Evolutionary conservation across 805 yeast genomes (phyloP), one percentile per base, ranked within the genome.

Genomic region (Candida suzukii): DNA sequence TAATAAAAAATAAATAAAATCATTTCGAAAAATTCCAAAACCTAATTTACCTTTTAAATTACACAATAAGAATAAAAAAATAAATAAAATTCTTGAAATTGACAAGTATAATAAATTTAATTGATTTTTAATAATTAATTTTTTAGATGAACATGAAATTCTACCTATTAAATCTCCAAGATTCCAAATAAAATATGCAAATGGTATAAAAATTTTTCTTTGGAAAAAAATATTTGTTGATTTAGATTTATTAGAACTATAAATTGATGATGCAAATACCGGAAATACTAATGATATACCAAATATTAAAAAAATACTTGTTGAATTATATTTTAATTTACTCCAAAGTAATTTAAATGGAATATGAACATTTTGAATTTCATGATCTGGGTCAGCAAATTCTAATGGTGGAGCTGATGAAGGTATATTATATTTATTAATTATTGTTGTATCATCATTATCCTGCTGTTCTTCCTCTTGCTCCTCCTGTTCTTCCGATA

Each of bases 151-250:
- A 69, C 96, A 79, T 28, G 72, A 46, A 4, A 87, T 57, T 37
- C 99, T 69, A 2, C 97, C 97, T 3, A 68, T 60, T 22, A 93
- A 67, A 57, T 91, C 99, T 17, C 98, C 98, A 13, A 77, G 42
- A 60, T 91, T 91, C 99, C 99, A 91, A 14, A 84, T 58, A 19
- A 90, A 65, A 57, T 83, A 88, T 3, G 87, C 80, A 39, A 88
- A 59, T 2, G 98, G 97, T 16, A 87, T 74, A 52, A 58, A 76
- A 18, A 74, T 61, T 40, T 65, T 66, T 44, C 67, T 73, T 37
- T 60, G 61, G 54, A 74, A 81, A 28, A 80, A 66, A 28, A 60
- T 48, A 11, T 45, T 32, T 39, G 42, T 44, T 34, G 48, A 44
- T 1, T 47, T 10, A 37, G 60, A 63, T 5, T 38, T 44, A 48